Conservation (phyloP, 768 basidiomycete species). For the Hydnum rufescens region DNA sequence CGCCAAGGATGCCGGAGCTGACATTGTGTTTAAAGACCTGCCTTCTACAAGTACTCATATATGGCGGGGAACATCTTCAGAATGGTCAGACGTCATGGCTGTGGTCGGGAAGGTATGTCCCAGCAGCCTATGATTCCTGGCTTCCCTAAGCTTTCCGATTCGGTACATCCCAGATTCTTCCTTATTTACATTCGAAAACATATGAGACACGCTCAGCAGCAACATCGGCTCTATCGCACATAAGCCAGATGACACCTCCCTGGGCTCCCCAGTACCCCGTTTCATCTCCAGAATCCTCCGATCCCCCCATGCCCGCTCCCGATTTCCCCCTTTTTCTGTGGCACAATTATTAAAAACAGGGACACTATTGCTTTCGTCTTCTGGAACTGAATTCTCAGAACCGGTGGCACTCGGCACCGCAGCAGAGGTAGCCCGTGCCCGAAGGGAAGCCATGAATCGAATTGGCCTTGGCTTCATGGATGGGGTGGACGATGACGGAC, state of each 20-base stretch:
- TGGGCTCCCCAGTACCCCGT: slow-evolving; percentile 38
- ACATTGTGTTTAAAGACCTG: slow-evolving; percentile 45
- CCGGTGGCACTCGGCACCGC: slow-evolving; percentile 49
- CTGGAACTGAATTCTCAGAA: slow-evolving; percentile 78
- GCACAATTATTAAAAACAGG: slow-evolving; percentile 56
- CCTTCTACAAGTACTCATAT: slow-evolving; percentile 7
- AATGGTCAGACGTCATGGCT: slow-evolving; percentile 80
- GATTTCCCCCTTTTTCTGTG: slow-evolving; percentile 56
- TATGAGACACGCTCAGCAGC: slow-evolving; percentile 83
- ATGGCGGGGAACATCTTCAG: slow-evolving; percentile 23
- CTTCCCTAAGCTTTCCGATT: background rate
- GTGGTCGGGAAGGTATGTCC: slow-evolving; percentile 67
- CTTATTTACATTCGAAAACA: slow-evolving; percentile 79
- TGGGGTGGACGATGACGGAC: slow-evolving; percentile 44
- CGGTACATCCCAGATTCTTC: slow-evolving; percentile 46
- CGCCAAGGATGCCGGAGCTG: slow-evolving; percentile 58
- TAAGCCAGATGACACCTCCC: slow-evolving; percentile 63
- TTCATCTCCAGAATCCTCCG: slow-evolving; percentile 14
- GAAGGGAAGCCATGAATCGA: slow-evolving; percentile 74
- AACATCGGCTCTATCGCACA: slow-evolving; percentile 69
- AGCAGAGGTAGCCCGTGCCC: slow-evolving; percentile 67
- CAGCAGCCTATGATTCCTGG: background rate
- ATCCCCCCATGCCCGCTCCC: slow-evolving; percentile 17
- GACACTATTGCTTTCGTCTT: slow-evolving; percentile 68
- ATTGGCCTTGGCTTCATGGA: slow-evolving; percentile 78